These are phyloP conservation scores for Epichloe baconii DNA, from an alignment of 2,329 filamentous ascomycete genomes.

Conservation along the genomic window DNA sequence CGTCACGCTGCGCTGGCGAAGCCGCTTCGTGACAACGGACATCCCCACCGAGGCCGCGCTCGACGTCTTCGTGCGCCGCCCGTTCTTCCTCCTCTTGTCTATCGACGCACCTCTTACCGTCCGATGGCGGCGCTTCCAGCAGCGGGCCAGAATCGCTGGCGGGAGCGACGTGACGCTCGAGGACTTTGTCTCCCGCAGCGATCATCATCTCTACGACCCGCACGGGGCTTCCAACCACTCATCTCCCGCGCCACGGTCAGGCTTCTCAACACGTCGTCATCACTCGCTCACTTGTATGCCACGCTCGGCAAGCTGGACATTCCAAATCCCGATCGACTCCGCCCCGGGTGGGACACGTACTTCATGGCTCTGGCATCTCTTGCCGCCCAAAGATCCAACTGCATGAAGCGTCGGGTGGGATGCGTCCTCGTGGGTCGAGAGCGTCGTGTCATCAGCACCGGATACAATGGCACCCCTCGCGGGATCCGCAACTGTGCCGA, in stretches of 20 bases:
- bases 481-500: slow-evolving; percentile 83
- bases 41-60: slow-evolving; percentile 61
- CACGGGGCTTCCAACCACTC: slow-evolving; percentile 56
- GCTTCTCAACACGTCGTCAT: slow-evolving; percentile 71
- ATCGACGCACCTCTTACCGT: slow-evolving; percentile 80
- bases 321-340: slow-evolving; percentile 62
- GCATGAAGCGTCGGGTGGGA: slow-evolving; percentile 94
- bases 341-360: slow-evolving; percentile 91
- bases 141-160: slow-evolving; percentile 12
- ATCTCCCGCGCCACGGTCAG: slow-evolving; percentile 73
- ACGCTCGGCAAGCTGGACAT: slow-evolving; percentile 66
- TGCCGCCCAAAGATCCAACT: slow-evolving; percentile 82
- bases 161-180: slow-evolving; percentile 31
- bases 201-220: slow-evolving; percentile 63
- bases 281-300: slow-evolving; percentile 56
- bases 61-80: slow-evolving; percentile 63
- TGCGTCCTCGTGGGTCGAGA: slow-evolving; percentile 77
- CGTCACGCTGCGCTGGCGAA: slow-evolving; percentile 72
- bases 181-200: slow-evolving; percentile 45
- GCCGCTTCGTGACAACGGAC: slow-evolving; percentile 76
- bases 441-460: slow-evolving; percentile 80
- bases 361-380: slow-evolving; percentile 96
- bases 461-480: slow-evolving; percentile 94
- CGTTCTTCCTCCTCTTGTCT: slow-evolving; percentile 87
- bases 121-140: slow-evolving; percentile 67